A percentile compares a stretch with the other conserved stretches of the same genome.
These are phyloP conservation scores for Acidiella bohemica DNA, from an alignment of 495 filamentous ascomycete genomes.

Conservation along the genomic window DNA sequence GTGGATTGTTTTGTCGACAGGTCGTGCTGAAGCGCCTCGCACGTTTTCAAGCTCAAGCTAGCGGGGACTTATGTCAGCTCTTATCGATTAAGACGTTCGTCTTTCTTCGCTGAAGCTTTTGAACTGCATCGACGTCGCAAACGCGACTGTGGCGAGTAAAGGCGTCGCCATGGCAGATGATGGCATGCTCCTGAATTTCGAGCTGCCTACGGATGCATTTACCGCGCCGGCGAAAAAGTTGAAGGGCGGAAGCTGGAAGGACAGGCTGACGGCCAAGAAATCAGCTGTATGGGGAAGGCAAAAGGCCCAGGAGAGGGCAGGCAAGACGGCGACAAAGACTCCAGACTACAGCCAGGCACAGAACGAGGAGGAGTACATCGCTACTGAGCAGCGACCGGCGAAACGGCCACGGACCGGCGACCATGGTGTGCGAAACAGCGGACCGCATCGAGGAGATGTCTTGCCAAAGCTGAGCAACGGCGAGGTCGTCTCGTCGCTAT, in stretches of 20 bases:
- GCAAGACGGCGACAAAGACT: conserved; percentile 7
- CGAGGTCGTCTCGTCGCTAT: conserved; percentile 76
- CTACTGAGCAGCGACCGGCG: conserved; percentile 2
- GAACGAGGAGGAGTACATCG: conserved; percentile 13
- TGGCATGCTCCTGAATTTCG: conserved; percentile 87
- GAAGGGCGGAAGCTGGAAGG: conserved; percentile 84
- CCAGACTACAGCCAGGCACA: conserved; percentile 13
- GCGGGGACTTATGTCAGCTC: no score
- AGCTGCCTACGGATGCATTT: conserved; percentile 43
- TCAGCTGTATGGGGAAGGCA: conserved; percentile 40
- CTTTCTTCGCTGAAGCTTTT: no score
- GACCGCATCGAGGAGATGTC: not conserved
- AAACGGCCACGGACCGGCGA: conserved; percentile 14
- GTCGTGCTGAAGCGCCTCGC: no score
- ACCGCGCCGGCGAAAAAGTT: conserved; percentile 48
- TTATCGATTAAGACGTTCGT: no score
- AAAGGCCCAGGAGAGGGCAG: conserved; percentile 19
- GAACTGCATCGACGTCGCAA: no score
- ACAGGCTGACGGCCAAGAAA: conserved; percentile 69
- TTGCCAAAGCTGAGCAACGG: conserved; percentile 14
- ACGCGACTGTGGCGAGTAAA: not conserved
- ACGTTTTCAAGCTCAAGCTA: no score
- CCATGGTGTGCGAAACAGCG: conserved; percentile 22
- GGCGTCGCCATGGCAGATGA: conserved; percentile 64
- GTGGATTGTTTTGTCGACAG: no score